These are phyloP conservation scores for Daldinia eschscholtzii DNA, from an alignment of 2,329 filamentous ascomycete genomes.

Conservation along the genomic window DNA sequence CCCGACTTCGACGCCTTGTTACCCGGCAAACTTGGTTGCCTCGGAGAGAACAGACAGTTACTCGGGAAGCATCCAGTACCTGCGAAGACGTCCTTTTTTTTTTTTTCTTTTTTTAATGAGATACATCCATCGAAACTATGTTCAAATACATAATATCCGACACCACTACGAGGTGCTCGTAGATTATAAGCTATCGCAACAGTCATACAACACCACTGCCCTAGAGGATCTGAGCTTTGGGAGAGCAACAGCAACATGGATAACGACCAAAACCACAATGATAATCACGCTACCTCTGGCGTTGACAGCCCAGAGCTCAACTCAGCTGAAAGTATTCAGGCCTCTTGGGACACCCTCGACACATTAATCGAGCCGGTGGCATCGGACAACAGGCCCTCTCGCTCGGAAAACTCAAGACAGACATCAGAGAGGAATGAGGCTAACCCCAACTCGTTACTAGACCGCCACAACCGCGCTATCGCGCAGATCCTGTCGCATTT, in stretches of 20 bases:
- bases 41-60: not conserved
- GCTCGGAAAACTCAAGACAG: not conserved
- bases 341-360: no score
- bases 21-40: not conserved
- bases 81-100: not conserved
- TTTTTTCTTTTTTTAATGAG: not conserved
- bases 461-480: slow-evolving; percentile 60
- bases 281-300: not conserved
- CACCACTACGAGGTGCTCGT: not conserved
- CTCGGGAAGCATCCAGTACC: not conserved
- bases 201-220: not conserved
- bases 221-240: not conserved
- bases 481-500: slow-evolving; percentile 61
- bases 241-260: not conserved
- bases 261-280: not conserved
- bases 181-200: not conserved
- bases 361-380: not conserved
- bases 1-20: not conserved
- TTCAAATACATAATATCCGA: not conserved
- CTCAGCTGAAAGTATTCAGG: not conserved
- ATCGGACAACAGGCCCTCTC: not conserved
- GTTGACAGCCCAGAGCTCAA: no score
- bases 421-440: slow-evolving; percentile 4
- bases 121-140: not conserved
- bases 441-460: slow-evolving; percentile 49